phyloP scores from a whole-genome alignment of 1,284 basidiomycete genomes.

The Trichosporon sp. region DNA sequence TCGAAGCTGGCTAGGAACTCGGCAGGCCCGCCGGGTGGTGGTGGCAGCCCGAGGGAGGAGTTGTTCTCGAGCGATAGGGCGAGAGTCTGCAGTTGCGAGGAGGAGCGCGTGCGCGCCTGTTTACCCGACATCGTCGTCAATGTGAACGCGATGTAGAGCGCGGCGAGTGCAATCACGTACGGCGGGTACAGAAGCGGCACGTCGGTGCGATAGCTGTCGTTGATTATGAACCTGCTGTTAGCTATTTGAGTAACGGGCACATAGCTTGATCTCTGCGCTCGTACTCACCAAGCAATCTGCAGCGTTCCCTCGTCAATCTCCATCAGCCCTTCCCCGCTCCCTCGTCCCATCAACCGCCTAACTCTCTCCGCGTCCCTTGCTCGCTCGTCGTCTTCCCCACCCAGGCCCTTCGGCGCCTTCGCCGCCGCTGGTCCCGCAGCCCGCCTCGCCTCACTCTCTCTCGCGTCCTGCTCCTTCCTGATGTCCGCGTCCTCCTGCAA shows the following conservation, averaged over 20 bases:
- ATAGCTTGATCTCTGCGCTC: neutral
- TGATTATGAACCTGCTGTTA: conserved; percentile 82
- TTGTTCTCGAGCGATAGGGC: conserved; percentile 51
- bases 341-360: conserved; percentile 50
- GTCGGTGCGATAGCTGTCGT: conserved; percentile 91
- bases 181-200: conserved; percentile 89
- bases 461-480: conserved; percentile 37
- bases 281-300: conserved; percentile 59
- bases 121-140: conserved; percentile 47
- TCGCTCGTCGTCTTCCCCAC: conserved; percentile 31
- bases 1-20: conserved; percentile 83
- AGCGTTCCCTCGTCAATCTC: conserved; percentile 59
- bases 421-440: conserved; percentile 23
- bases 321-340: conserved; percentile 54
- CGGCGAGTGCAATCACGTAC: conserved; percentile 87
- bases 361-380: conserved; percentile 48
- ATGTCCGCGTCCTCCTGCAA: conserved; percentile 52
- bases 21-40: conserved; percentile 44
- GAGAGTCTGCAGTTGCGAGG: conserved; percentile 57
- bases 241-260: neutral
- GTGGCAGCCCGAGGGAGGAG: conserved; percentile 42
- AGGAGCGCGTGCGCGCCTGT: conserved; percentile 55
- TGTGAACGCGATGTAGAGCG: conserved; percentile 78
- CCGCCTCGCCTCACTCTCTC: conserved; percentile 35
- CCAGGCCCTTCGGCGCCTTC: conserved; percentile 13